Conservation (phyloP, 1,284 basidiomycete species). For the Macrocybe sp. region DNA sequence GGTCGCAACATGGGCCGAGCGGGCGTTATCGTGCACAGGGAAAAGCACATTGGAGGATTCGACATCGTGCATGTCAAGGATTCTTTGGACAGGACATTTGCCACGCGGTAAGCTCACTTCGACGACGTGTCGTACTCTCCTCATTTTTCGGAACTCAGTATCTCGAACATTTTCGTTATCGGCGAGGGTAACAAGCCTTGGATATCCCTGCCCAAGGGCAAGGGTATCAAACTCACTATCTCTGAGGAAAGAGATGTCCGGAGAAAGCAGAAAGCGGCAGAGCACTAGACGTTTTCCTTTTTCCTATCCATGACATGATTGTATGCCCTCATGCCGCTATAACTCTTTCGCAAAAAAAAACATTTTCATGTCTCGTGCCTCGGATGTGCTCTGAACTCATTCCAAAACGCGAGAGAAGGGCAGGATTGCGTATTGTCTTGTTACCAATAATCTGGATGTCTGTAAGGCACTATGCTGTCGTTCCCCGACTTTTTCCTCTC, state of each 20-base stretch:
- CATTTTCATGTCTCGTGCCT: neutral
- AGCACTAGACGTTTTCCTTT: conserved; percentile 42
- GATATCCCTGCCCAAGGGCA: conserved; percentile 97
- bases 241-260: conserved; percentile 81
- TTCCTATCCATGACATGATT: conserved; percentile 43
- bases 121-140: neutral
- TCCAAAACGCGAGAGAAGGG: no score
- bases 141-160: conserved; percentile 40
- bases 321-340: conserved; percentile 34
- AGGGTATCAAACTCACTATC: conserved; percentile 93
- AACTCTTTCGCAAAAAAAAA: conserved; percentile 1
- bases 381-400: no score
- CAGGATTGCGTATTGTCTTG: conserved; percentile 2
- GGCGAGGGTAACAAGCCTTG: conserved; percentile 94
- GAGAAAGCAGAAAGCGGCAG: conserved; percentile 67
- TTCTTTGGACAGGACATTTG: conserved; percentile 91
- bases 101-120: conserved; percentile 72
- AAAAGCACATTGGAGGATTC: conserved; percentile 97
- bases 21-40: conserved; percentile 92
- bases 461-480: conserved; percentile 53
- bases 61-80: conserved; percentile 98
- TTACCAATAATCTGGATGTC: conserved; percentile 68
- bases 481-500: conserved; percentile 64
- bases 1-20: conserved; percentile 99
- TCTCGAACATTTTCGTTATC: conserved; percentile 97